phyloP scores from a whole-genome alignment of 2,329 filamentous ascomycete genomes.

The Cladorrhinum sp. region DNA sequence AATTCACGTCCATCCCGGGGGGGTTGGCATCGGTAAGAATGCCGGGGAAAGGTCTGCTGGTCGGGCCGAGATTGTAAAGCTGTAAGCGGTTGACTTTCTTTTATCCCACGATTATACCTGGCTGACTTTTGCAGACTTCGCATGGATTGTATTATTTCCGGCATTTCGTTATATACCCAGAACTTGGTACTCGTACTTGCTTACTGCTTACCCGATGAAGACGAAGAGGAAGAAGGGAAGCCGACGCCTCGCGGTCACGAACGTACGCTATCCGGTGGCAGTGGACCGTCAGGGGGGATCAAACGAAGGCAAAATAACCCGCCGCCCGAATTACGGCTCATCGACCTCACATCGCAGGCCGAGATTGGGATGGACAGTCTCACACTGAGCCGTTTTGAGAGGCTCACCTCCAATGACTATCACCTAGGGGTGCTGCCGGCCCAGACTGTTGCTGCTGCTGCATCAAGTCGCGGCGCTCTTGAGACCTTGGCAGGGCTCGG shows the following conservation, averaged over 20 bases:
- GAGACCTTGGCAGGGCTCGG: constrained; percentile 71
- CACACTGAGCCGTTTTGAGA: constrained; percentile 81
- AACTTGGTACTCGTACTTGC: constrained; percentile 87
- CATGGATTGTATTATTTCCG: constrained; percentile 97
- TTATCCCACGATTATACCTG: not conserved
- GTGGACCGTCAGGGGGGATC: constrained; percentile 62
- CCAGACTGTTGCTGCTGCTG: constrained; percentile 61
- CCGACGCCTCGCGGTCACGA: constrained; percentile 39
- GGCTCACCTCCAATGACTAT: constrained; percentile 84
- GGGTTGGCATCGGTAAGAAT: constrained; percentile 62
- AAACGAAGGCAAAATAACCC: constrained; percentile 73
- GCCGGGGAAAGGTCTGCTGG: constrained; percentile 70
- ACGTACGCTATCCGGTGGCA: constrained; percentile 45
- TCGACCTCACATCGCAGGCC: constrained; percentile 82
- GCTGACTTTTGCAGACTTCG: constrained; percentile 61
- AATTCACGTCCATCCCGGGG: constrained; percentile 80
- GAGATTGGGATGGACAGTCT: constrained; percentile 86
- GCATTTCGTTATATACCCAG: constrained; percentile 93
- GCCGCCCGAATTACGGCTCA: constrained; percentile 84
- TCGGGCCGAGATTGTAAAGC: constrained; percentile 85
- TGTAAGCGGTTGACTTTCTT: constrained; percentile 56
- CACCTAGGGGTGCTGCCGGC: constrained; percentile 83
- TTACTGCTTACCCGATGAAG: constrained; percentile 73
- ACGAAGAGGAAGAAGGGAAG: constrained; percentile 52
- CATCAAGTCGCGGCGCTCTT: constrained; percentile 67